A percentile compares a stretch with the other conserved stretches of the same genome.
These are phyloP conservation scores for Botrytis medusae DNA, from an alignment of 2,329 filamentous ascomycete species.

Conservation along the genomic window DNA sequence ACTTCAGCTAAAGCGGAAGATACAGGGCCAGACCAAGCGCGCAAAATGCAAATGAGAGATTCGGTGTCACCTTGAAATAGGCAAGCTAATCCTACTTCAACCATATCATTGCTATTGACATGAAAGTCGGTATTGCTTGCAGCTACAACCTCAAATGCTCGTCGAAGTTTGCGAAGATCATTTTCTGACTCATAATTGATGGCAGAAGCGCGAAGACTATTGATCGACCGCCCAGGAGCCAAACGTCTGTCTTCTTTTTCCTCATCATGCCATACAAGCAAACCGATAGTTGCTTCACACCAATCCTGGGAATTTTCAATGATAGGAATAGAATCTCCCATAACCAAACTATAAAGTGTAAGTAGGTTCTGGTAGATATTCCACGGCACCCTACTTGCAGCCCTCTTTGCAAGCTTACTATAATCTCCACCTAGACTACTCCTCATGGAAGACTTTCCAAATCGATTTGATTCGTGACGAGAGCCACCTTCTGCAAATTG, in stretches of 20 bases:
- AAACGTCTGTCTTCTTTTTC: slow-evolving; percentile 53
- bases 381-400: slow-evolving; percentile 86
- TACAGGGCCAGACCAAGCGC: slow-evolving; percentile 77
- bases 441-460: slow-evolving; percentile 45
- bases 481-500: slow-evolving; percentile 70
- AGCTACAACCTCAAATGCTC: slow-evolving; percentile 65
- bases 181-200: slow-evolving; percentile 53
- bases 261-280: slow-evolving; percentile 93
- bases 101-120: slow-evolving; percentile 70
- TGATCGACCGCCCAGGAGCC: slow-evolving; percentile 34
- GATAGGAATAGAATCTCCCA: slow-evolving; percentile 75
- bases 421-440: slow-evolving; percentile 58
- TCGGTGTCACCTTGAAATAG: slow-evolving; percentile 81
- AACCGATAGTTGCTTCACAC: slow-evolving; percentile 81
- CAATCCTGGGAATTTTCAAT: slow-evolving; percentile 80
- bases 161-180: slow-evolving; percentile 72
- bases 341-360: slow-evolving; percentile 75
- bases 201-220: slow-evolving; percentile 40
- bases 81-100: slow-evolving; percentile 80
- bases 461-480: slow-evolving; percentile 40
- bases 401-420: slow-evolving; percentile 66
- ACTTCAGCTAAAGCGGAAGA: slow-evolving; percentile 79
- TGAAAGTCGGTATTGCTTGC: slow-evolving; percentile 69
- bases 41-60: slow-evolving; percentile 70
- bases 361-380: slow-evolving; percentile 83